A percentile compares a stretch with the other conserved stretches of the same genome.
Evolutionary conservation across 2,329 filamentous ascomycete species (phyloP).

Genomic region (Colletotrichum higginsianum): DNA sequence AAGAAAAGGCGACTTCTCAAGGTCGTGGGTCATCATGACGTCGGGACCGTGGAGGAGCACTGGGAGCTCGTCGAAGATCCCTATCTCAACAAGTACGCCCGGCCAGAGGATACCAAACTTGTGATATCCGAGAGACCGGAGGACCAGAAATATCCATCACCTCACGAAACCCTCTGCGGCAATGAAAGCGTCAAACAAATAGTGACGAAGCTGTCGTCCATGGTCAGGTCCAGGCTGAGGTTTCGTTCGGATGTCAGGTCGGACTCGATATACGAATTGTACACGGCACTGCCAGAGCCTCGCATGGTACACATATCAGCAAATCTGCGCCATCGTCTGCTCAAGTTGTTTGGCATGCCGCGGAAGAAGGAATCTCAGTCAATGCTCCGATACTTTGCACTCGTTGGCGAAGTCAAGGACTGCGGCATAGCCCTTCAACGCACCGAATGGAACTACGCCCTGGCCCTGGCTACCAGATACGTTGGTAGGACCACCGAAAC

Average conservation of each 20-base stretch:
- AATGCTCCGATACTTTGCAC: conserved; percentile 86
- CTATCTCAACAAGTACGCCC: conserved; percentile 68
- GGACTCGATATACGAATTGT: conserved; percentile 64
- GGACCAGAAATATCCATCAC: conserved; percentile 63
- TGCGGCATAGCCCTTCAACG: conserved; percentile 78
- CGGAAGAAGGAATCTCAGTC: conserved; percentile 69
- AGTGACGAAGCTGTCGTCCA: conserved; percentile 57
- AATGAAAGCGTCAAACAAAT: conserved; percentile 53
- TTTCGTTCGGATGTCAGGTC: conserved; percentile 58
- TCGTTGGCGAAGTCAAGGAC: conserved; percentile 86
- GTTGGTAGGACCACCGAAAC: conserved; percentile 70
- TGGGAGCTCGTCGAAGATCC: conserved; percentile 68
- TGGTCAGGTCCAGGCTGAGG: conserved; percentile 58
- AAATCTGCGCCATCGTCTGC: conserved; percentile 72
- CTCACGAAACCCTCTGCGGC: conserved; percentile 55
- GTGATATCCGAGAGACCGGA: conserved; percentile 65
- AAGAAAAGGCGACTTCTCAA: conserved; percentile 63
- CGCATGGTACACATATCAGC: conserved; percentile 66
- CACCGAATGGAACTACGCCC: conserved; percentile 86
- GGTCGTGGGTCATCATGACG: conserved; percentile 66
- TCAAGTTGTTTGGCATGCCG: conserved; percentile 78
- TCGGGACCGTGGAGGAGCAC: conserved; percentile 66
- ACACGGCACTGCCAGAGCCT: conserved; percentile 65
- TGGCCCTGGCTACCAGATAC: conserved; percentile 84
- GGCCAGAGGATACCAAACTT: conserved; percentile 63